Evolutionary conservation across 2,329 filamentous ascomycete species (phyloP).

Genomic region (Pezicula rhizophila): DNA sequence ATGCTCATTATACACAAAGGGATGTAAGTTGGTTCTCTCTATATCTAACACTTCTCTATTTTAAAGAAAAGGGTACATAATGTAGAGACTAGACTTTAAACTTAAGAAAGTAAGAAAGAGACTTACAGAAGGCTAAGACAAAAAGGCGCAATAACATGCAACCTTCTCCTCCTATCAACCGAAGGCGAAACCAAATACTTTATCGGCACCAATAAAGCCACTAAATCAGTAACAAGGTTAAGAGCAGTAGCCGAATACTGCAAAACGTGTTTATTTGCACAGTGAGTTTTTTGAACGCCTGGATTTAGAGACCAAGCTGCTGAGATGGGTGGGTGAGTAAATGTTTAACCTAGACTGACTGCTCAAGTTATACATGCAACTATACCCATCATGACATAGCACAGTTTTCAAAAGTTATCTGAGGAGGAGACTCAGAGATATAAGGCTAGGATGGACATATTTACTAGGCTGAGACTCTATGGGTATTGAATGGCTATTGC

Average conservation of each 20-base stretch:
- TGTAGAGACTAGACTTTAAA: neutral
- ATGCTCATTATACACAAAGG: neutral
- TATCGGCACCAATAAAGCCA: neutral
- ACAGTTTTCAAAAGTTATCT: neutral
- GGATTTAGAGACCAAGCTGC: neutral
- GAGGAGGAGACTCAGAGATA: neutral
- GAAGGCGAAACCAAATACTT: slow-evolving; percentile 1
- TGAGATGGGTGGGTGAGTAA: neutral
- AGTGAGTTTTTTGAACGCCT: neutral
- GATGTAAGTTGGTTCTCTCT: neutral
- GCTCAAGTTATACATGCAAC: neutral
- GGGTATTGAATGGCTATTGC: neutral
- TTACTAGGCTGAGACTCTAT: neutral
- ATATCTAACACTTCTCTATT: neutral
- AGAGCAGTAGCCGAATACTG: neutral
- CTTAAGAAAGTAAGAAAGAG: neutral
- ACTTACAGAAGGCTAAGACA: neutral
- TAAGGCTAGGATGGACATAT: neutral
- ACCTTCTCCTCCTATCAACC: neutral
- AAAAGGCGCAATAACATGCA: neutral
- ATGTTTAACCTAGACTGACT: neutral
- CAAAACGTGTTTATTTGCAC: neutral
- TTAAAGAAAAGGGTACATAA: neutral
- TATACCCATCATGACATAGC: neutral
- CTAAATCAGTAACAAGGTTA: slow-evolving; percentile 1